Evolutionary conservation across 1,284 basidiomycete genomes (phyloP).

Genomic region (Athelia sp.): DNA sequence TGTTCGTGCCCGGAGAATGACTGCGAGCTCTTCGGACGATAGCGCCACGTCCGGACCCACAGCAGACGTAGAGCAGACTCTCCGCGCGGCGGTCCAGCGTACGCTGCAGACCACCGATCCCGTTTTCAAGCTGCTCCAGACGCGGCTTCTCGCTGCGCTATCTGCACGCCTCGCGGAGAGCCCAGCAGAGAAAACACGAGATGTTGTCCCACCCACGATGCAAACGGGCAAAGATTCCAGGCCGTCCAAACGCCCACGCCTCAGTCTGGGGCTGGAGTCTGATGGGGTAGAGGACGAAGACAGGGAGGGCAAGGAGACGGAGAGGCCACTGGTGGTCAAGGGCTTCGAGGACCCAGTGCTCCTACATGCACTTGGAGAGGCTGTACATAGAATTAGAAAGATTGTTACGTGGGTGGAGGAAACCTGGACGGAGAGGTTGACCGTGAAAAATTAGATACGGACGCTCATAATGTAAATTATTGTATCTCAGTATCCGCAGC

Average conservation of each 20-base stretch:
- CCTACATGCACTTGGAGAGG: constrained; percentile 22
- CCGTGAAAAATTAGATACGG: no score
- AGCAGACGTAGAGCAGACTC: constrained; percentile 37
- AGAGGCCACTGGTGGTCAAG: constrained; percentile 26
- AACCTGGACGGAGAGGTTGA: no score
- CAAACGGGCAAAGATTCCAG: constrained; percentile 35
- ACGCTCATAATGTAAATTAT: no score
- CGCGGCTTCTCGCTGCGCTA: constrained; percentile 46
- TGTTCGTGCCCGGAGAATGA: constrained; percentile 36
- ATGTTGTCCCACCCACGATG: constrained; percentile 34
- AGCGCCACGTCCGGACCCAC: constrained; percentile 12
- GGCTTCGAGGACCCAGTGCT: constrained; percentile 45
- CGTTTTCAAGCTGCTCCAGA: constrained; percentile 58
- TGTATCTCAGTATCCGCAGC: no score
- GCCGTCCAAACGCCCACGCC: constrained; percentile 11
- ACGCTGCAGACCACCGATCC: constrained; percentile 57
- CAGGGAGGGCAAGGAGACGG: not conserved
- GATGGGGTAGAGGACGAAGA: constrained; percentile 4
- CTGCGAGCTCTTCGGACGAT: not conserved
- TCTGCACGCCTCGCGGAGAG: constrained; percentile 24
- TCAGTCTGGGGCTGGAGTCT: constrained; percentile 18
- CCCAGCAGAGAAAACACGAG: constrained; percentile 7
- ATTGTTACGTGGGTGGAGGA: constrained; percentile 15
- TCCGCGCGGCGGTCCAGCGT: constrained; percentile 57
- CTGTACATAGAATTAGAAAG: constrained; percentile 9